These are phyloP conservation scores for Lentinula raphanica DNA, from an alignment of 768 basidiomycete genomes.

Conservation along the genomic window DNA sequence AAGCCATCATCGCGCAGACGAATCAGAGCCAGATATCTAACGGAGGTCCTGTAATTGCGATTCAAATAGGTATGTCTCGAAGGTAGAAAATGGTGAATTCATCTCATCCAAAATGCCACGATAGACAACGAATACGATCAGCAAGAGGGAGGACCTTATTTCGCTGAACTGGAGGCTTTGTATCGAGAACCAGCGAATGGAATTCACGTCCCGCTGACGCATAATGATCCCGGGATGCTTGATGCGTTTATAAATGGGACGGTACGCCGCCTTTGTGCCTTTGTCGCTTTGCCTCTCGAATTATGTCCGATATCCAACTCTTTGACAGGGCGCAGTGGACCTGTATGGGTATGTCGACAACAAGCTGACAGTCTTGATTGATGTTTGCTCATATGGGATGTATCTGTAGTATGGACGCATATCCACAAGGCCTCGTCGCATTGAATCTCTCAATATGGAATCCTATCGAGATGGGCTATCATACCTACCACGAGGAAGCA, in stretches of 20 bases:
- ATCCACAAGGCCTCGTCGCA: conserved; percentile 79
- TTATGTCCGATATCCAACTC: neutral
- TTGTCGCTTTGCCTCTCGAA: neutral
- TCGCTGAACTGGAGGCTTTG: conserved; percentile 34
- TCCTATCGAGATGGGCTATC: conserved; percentile 56
- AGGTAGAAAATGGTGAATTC: neutral
- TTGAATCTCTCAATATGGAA: conserved; percentile 65
- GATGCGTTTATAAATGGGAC: conserved; percentile 44
- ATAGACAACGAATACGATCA: conserved; percentile 48
- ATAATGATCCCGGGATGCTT: conserved; percentile 41
- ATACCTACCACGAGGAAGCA: conserved; percentile 53
- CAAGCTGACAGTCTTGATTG: neutral
- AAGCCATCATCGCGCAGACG: conserved; percentile 37
- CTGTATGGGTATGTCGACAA: conserved; percentile 52
- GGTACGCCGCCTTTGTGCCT: conserved; percentile 25
- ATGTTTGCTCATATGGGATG: neutral
- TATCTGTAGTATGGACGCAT: conserved; percentile 57
- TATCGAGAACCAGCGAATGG: conserved; percentile 19
- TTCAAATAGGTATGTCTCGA: conserved; percentile 24
- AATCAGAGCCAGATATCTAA: conserved; percentile 41
- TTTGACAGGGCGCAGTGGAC: conserved; percentile 59
- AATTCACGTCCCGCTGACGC: conserved; percentile 50
- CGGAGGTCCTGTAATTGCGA: conserved; percentile 47
- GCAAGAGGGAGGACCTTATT: conserved; percentile 33
- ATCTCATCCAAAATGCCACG: neutral